Evolutionary conservation across 2,329 filamentous ascomycete genomes (phyloP), one percentile per base, ranked within the genome.

Genomic region (Xylaria sp.): DNA sequence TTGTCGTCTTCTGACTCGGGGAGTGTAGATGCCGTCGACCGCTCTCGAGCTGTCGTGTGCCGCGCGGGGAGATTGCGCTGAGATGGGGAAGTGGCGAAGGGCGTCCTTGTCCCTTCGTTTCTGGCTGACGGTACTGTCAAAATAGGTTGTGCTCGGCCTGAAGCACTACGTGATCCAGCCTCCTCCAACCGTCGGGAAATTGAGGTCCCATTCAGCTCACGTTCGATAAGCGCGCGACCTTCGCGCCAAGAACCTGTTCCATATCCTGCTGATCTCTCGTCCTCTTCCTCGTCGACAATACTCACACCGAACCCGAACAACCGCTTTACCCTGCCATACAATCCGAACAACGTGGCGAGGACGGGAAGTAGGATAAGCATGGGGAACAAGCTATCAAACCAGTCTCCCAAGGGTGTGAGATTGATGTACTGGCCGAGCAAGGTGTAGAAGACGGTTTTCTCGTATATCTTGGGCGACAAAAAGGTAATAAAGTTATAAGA

Each of bases 401-500:
- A 91, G 44, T 87, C 85, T 3, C 93, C 92, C 1, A 97, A 80
- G 0, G 89, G 86, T 0, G 93, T 97, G 15, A 97, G 82, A 71
- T 94, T 87, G 75, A 99, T 92, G 10, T 92, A 84, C 43, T 86
- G 80, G 6, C 95, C 95, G 0, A 99, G 84, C 71, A 99, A 97
- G 41, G 85, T 77, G 78, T 94, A 97, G 76, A 98, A 99, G 0
- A 88, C 87, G 0, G 93, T 97, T 69, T 88, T 85, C 59, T 83
- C 78, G 72, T 93, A 94, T 41, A 96, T 86, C 11, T 82, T 81
- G 7, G 81, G 82, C 0, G 91, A 90, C 21, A 97, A 78, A 74
- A 98, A 94, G 0, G 94, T 97, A 74, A 97, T 84, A 73, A 98
- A 99, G 78, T 99, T 99, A 85, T 97, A 99, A 3, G 91, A 89